These are phyloP conservation scores for Thalassiosira hispida DNA, from an alignment of 352 stramenopile genomes.

Conservation along the genomic window DNA sequence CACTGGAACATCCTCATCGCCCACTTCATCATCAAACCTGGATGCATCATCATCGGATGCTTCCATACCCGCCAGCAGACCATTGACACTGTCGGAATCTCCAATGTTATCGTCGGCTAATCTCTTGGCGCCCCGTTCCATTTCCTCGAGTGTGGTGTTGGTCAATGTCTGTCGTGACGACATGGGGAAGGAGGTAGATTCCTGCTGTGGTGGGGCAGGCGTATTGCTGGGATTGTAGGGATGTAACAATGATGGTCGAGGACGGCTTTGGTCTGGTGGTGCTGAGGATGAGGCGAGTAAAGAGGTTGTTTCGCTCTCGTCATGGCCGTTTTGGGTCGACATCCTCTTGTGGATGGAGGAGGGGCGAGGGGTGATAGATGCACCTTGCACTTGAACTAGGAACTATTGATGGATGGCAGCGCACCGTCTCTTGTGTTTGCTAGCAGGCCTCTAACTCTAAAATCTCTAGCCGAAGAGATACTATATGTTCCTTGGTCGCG, in stretches of 20 bases:
- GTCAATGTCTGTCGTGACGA: background rate
- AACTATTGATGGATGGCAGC: too few relatives aligned
- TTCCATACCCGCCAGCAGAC: slow-evolving; percentile 8
- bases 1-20: slow-evolving; percentile 2
- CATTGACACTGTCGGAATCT: slow-evolving; percentile 32
- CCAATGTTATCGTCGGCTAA: slow-evolving; percentile 21
- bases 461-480: too few relatives aligned
- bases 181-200: background rate
- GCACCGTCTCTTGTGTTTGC: too few relatives aligned
- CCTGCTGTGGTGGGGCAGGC: background rate
- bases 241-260: background rate
- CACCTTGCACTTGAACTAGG: too few relatives aligned
- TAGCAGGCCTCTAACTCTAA: too few relatives aligned
- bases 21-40: slow-evolving; percentile 1
- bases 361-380: too few relatives aligned
- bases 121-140: slow-evolving; percentile 22
- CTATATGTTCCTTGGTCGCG: too few relatives aligned
- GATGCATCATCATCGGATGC: background rate
- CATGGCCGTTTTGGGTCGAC: background rate
- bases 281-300: slow-evolving; percentile 23
- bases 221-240: background rate
- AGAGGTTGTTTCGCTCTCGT: slow-evolving; percentile 31
- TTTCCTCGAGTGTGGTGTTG: slow-evolving; percentile 17
- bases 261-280: background rate
- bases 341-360: background rate